Conservation (phyloP, 2,329 filamentous ascomycete genomes). For the Trichoderma sp. region DNA sequence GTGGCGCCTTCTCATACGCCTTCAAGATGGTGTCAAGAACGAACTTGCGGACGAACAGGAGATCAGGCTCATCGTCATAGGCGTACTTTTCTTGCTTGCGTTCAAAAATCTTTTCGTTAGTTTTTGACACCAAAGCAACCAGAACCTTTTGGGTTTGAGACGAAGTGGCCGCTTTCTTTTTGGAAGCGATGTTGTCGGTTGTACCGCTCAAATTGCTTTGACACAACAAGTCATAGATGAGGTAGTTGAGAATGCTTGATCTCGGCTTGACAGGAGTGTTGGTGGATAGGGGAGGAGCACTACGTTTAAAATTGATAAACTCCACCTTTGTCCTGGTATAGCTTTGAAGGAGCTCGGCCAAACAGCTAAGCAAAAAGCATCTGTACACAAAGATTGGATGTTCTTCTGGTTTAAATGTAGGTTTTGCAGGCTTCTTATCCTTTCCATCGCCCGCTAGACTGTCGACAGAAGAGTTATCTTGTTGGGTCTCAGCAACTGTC, state of each 20-base stretch:
- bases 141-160: slow-evolving; percentile 84
- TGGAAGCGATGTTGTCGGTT: slow-evolving; percentile 73
- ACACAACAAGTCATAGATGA: slow-evolving; percentile 77
- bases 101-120: slow-evolving; percentile 71
- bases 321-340: slow-evolving; percentile 97
- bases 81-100: slow-evolving; percentile 62
- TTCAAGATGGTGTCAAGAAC: slow-evolving; percentile 91
- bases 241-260: slow-evolving; percentile 89
- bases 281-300: slow-evolving; percentile 78
- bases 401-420: slow-evolving; percentile 84
- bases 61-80: slow-evolving; percentile 77
- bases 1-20: slow-evolving; percentile 85
- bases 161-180: slow-evolving; percentile 85
- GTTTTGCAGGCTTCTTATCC: slow-evolving; percentile 69
- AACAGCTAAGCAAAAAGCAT: slow-evolving; percentile 89
- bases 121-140: slow-evolving; percentile 85
- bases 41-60: slow-evolving; percentile 92
- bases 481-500: slow-evolving; percentile 31
- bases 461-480: slow-evolving; percentile 41
- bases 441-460: slow-evolving; percentile 46
- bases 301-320: slow-evolving; percentile 98
- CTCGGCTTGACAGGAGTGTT: slow-evolving; percentile 92
- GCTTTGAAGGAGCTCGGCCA: slow-evolving; percentile 86
- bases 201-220: slow-evolving; percentile 65
- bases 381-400: slow-evolving; percentile 96